A percentile compares a stretch with the other conserved stretches of the same genome.
Conservation (phyloP, 352 stramenopile genomes). For the Pythium graminicola region DNA sequence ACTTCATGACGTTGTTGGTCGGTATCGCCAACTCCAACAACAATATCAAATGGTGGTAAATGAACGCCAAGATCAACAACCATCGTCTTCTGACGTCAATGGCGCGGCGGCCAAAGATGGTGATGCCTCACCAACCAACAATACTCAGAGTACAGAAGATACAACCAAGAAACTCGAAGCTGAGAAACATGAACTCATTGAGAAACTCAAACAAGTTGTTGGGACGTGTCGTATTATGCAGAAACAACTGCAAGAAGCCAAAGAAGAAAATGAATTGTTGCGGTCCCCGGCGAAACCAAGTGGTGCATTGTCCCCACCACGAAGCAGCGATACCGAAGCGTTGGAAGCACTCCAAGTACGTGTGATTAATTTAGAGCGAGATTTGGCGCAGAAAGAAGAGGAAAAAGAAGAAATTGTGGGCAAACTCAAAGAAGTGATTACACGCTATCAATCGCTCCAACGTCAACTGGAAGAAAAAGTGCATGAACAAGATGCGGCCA, state of each 20-base stretch:
- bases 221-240: constrained; percentile 60
- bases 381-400: constrained; percentile 34
- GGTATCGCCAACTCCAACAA: constrained; percentile 47
- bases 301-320: not conserved
- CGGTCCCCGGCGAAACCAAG: constrained; percentile 30
- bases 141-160: constrained; percentile 16
- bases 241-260: constrained; percentile 60
- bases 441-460: constrained; percentile 43
- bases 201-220: constrained; percentile 72
- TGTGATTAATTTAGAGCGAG: constrained; percentile 28
- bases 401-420: constrained; percentile 41
- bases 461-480: constrained; percentile 45
- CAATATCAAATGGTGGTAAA: constrained; percentile 36
- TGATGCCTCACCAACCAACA: constrained; percentile 17
- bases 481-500: constrained; percentile 36
- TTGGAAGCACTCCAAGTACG: constrained; percentile 18
- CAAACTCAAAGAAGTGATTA: constrained; percentile 48
- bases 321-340: constrained; percentile 4
- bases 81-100: constrained; percentile 1
- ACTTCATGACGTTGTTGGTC: constrained; percentile 44
- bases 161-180: constrained; percentile 44
- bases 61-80: constrained; percentile 24
- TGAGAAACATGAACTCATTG: constrained; percentile 68
- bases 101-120: constrained; percentile 5
- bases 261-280: constrained; percentile 46